Percentiles rank a stretch among this genome's conserved stretches.
phyloP scores from a whole-genome alignment of 148 eudicot species.

The Camellia lanceoleosa region DNA sequence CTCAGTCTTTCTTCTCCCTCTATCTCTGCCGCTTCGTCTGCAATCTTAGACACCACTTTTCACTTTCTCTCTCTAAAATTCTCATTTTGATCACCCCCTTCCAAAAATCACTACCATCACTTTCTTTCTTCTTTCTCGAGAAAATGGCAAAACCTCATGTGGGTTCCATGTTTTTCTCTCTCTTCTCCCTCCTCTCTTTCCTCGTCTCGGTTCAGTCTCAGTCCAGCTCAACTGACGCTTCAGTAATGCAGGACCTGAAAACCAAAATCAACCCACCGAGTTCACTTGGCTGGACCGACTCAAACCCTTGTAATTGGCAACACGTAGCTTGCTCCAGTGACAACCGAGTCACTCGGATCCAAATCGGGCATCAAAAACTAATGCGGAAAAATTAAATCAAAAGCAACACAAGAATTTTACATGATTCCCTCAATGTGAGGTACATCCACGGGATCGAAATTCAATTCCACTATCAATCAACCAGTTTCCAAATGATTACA shows the following conservation, averaged over 20 bases:
- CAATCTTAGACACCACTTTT: background rate
- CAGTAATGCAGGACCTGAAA: constrained; percentile 56
- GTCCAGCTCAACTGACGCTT: constrained; percentile 36
- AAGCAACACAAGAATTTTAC: too few relatives aligned
- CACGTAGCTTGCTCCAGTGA: constrained; percentile 36
- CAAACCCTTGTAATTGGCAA: constrained; percentile 62
- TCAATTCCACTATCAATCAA: too few relatives aligned
- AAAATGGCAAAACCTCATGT: constrained; percentile 15
- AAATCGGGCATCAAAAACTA: constrained; percentile 40
- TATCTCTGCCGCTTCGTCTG: constrained; percentile 22
- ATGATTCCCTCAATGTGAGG: too few relatives aligned
- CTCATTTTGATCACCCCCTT: background rate
- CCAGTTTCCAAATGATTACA: too few relatives aligned
- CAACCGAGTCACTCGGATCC: constrained; percentile 58
- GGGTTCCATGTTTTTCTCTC: background rate
- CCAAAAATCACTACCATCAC: background rate
- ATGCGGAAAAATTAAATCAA: too few relatives aligned
- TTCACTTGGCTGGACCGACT: constrained; percentile 44
- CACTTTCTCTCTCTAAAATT: constrained; percentile 1
- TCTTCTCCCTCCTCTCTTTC: background rate
- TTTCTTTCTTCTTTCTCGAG: background rate
- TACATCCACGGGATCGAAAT: too few relatives aligned
- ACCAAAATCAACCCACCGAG: constrained; percentile 39
- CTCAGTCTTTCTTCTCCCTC: background rate
- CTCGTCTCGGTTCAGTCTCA: constrained; percentile 23